A percentile compares a stretch with the other conserved stretches of the same genome.
Evolutionary conservation across 352 stramenopile genomes (phyloP).

Genomic region (Phytophthora uliginosa): DNA sequence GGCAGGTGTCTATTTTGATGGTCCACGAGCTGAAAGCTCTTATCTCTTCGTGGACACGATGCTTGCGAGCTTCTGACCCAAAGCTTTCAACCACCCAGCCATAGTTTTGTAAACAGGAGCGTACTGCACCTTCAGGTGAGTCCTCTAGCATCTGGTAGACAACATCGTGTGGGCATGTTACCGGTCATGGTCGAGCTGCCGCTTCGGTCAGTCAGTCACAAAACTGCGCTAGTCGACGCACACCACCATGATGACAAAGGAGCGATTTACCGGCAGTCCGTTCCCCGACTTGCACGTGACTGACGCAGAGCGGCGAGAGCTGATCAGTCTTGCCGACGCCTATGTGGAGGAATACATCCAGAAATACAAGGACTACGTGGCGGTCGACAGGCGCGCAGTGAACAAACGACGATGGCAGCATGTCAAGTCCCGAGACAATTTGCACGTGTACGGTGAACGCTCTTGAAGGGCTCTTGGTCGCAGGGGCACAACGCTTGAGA

Average conservation of each 20-base stretch:
- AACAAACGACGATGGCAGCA: slow-evolving; percentile 22
- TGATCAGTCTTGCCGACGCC: slow-evolving; percentile 13
- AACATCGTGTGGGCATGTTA: neutral
- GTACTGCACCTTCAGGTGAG: neutral
- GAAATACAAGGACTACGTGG: slow-evolving; percentile 24
- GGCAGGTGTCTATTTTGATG: neutral
- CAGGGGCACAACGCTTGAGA: neutral
- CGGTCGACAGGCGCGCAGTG: slow-evolving; percentile 19
- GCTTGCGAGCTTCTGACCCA: neutral
- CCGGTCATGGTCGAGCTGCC: neutral
- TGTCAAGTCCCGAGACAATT: slow-evolving; percentile 21
- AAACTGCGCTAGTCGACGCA: neutral
- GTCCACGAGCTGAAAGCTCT: neutral
- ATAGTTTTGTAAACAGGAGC: neutral
- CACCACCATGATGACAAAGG: neutral
- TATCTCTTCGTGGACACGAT: neutral
- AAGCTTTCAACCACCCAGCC: neutral
- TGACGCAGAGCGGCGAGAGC: slow-evolving; percentile 5
- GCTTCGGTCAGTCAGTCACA: neutral
- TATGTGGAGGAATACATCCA: slow-evolving; percentile 20
- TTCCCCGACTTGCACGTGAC: neutral
- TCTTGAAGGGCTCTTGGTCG: neutral
- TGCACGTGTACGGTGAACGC: slow-evolving; percentile 23
- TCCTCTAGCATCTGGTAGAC: neutral
- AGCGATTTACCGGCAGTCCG: neutral